Evolutionary conservation across 371 early-diverging fungal genomes (phyloP), one percentile per base, ranked within the genome.

Genomic region (Haplosporangium sp.): DNA sequence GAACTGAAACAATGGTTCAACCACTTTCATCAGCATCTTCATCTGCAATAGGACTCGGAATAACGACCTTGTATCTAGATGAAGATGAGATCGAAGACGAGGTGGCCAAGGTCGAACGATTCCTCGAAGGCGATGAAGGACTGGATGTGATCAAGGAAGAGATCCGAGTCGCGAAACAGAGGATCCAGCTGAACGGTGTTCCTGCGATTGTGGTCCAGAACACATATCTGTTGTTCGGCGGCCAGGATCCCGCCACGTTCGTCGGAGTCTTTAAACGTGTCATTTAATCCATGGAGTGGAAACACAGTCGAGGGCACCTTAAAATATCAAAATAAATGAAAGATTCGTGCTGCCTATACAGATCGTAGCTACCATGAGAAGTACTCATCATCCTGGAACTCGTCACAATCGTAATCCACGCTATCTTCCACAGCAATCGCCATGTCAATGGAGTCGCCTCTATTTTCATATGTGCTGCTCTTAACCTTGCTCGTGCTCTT

Each of bases 181-280:
- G 74, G 9, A 8, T 72, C 50, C 83, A 88, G 10, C 73, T 92
- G 7, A 72, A 75, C 43, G 92, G 94, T 21, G 94, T 93, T 3
- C 94, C 94, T 40, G 71, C 86, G 62, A 90, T 86, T 61, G 83
- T 80, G 10, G 85, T 93, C 65, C 81, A 90, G 53, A 81, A 86
- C 74, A 87, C 82, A 73, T 88, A 85, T 63, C 85, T 81, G 13
- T 67, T 92, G 16, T 85, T 87, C 12, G 92, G 92, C 21, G 92
- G 91, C 0, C 91, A 92, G 54, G 86, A 87, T 1, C 82, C 88
- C 6, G 80, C 80, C 21, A 83, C 83, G 0, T 87, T 92, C 63
- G 51, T 86, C 23, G 73, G 73, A 12, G 79, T 86, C 18, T 88
- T 91, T 16, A 64, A 72, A 45, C 72, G 72, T 20, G 72, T 65